These are phyloP conservation scores for Termitomyces sp. DNA, from an alignment of 768 basidiomycete species.

Conservation along the genomic window DNA sequence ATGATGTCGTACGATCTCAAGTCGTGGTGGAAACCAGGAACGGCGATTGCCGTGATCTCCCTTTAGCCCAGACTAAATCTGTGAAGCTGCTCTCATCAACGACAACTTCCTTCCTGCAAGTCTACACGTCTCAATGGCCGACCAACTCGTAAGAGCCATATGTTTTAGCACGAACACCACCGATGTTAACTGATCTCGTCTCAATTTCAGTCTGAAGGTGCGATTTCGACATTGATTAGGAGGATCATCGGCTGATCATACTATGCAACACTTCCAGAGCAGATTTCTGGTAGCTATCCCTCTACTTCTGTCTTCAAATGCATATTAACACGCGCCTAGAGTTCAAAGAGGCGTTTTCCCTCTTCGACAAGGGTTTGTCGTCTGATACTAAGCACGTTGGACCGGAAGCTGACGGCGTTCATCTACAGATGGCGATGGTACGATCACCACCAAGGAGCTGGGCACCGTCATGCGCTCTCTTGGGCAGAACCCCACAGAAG, in stretches of 20 bases:
- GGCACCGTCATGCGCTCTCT: slow-evolving; percentile 93
- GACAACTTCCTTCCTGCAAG: slow-evolving; percentile 6
- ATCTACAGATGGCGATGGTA: slow-evolving; percentile 81
- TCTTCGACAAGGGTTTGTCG: slow-evolving; percentile 87
- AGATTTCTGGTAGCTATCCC: slow-evolving; percentile 71
- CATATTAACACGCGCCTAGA: slow-evolving; percentile 39
- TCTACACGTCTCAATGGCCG: slow-evolving; percentile 36
- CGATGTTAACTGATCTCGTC: neutral
- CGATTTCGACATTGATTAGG: slow-evolving; percentile 10
- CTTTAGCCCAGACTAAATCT: neutral
- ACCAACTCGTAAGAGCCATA: slow-evolving; percentile 45
- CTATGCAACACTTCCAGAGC: slow-evolving; percentile 47
- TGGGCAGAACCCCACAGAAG: slow-evolving; percentile 90
- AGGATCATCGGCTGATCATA: neutral
- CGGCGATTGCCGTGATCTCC: slow-evolving; percentile 22
- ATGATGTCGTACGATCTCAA: neutral
- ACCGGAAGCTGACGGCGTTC: slow-evolving; percentile 4
- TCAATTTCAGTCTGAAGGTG: slow-evolving; percentile 53
- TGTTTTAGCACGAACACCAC: slow-evolving; percentile 1
- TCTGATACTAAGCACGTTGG: slow-evolving; percentile 1
- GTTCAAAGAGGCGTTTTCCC: slow-evolving; percentile 98
- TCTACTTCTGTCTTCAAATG: neutral
- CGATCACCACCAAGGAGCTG: slow-evolving; percentile 86
- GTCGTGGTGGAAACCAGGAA: neutral
- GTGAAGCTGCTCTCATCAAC: neutral